These are phyloP conservation scores for Bifiguratus adelaidae DNA, from an alignment of 192 early-diverging fungal species.

Conservation along the genomic window DNA sequence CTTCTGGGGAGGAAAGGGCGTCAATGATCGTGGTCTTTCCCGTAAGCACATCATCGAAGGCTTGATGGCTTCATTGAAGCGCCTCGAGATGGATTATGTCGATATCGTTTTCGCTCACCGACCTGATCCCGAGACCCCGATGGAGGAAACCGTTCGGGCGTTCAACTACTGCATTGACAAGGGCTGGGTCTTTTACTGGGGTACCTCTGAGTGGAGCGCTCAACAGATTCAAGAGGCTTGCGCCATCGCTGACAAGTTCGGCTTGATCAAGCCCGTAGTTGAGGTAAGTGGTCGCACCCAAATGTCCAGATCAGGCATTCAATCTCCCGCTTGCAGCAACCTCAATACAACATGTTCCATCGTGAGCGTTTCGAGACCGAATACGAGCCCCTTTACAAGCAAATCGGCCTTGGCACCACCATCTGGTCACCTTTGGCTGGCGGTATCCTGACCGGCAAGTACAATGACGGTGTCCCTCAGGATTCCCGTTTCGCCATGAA, in stretches of 20 bases:
- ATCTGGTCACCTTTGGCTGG: slow-evolving; percentile 74
- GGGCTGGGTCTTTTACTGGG: slow-evolving; percentile 78
- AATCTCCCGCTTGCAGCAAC: slow-evolving; percentile 53
- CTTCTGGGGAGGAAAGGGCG: slow-evolving; percentile 61
- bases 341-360: slow-evolving; percentile 83
- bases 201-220: slow-evolving; percentile 74
- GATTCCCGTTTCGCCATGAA: slow-evolving; percentile 55
- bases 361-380: slow-evolving; percentile 68
- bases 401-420: slow-evolving; percentile 56
- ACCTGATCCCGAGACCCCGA: slow-evolving; percentile 52
- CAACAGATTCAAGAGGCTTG: slow-evolving; percentile 68
- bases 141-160: slow-evolving; percentile 77
- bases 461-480: slow-evolving; percentile 55
- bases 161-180: slow-evolving; percentile 79
- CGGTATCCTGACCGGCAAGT: slow-evolving; percentile 59
- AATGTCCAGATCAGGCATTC: too few relatives aligned
- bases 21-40: slow-evolving; percentile 74
- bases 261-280: slow-evolving; percentile 58
- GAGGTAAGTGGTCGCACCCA: slow-evolving; percentile 15
- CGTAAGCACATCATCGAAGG: slow-evolving; percentile 84
- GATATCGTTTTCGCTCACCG: slow-evolving; percentile 76
- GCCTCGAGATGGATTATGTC: slow-evolving; percentile 65
- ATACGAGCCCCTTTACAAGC: slow-evolving; percentile 59
- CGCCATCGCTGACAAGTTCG: slow-evolving; percentile 53
- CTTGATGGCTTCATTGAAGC: slow-evolving; percentile 52